Percentiles rank a stretch among this genome's conserved stretches.
phyloP scores from a whole-genome alignment of 495 filamentous ascomycete species.

The Tirmania nivea region DNA sequence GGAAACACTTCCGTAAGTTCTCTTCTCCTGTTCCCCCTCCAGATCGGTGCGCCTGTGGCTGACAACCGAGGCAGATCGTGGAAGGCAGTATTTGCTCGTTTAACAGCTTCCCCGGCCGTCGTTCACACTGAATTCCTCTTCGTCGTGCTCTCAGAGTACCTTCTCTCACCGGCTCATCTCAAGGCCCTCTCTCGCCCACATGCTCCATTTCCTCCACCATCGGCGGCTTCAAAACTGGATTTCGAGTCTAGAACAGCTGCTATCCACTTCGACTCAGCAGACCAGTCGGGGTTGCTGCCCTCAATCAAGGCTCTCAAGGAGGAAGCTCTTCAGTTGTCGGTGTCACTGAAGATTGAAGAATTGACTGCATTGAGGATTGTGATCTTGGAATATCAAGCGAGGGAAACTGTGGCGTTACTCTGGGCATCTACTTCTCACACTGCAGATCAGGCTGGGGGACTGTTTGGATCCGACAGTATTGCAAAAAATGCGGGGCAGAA shows the following conservation, averaged over 20 bases:
- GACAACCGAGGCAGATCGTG: constrained; percentile 9
- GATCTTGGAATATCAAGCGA: constrained; percentile 62
- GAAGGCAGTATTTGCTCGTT: constrained; percentile 16
- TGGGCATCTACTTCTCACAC: neutral
- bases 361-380: constrained; percentile 59
- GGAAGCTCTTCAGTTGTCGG: constrained; percentile 68
- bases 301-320: constrained; percentile 55
- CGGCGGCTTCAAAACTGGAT: constrained; percentile 37
- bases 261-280: constrained; percentile 59
- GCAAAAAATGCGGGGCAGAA: neutral
- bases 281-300: constrained; percentile 21
- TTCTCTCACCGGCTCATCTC: constrained; percentile 41
- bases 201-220: constrained; percentile 36
- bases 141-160: constrained; percentile 21
- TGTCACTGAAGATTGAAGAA: constrained; percentile 54
- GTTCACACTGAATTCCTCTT: constrained; percentile 5
- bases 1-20: constrained; percentile 13
- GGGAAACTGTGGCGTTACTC: constrained; percentile 12
- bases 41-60: neutral
- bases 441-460: neutral
- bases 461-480: neutral
- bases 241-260: constrained; percentile 79
- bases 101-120: constrained; percentile 11
- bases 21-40: too few relatives aligned
- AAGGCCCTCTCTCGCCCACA: constrained; percentile 10